Conservation (phyloP, 805 yeast species). For the Metschnikowia corniflorae region DNA sequence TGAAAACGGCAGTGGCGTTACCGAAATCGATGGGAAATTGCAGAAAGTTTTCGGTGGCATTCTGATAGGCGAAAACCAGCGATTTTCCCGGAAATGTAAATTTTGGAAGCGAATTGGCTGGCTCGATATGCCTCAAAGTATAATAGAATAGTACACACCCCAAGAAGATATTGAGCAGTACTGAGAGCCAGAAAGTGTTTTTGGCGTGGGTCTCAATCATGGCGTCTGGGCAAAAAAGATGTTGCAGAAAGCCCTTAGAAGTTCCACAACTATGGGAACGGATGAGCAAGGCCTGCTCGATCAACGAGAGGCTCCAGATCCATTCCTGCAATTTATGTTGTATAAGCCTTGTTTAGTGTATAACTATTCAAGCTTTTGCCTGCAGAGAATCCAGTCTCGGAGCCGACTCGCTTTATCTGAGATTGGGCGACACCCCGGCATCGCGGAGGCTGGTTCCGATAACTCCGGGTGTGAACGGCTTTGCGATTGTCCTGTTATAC, state of each 20-base stretch:
- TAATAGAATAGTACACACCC: not conserved
- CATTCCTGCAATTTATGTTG: no score
- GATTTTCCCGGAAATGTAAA: no score
- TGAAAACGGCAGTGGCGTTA: slow-evolving; percentile 56
- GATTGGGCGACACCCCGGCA: no score
- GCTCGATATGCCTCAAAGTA: not conserved
- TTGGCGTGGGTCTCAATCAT: no score
- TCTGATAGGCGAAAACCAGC: no score
- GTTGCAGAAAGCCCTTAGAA: no score
- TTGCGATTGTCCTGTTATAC: no score
- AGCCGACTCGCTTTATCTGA: slow-evolving; percentile 6
- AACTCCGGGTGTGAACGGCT: no score
- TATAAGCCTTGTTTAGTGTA: slow-evolving; percentile 1
- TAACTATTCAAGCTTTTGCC: not conserved
- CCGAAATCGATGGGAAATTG: slow-evolving; percentile 32
- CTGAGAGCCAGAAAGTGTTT: not conserved
- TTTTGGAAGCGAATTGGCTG: not conserved
- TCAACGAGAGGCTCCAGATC: no score
- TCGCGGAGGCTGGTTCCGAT: no score
- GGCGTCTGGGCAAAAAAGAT: no score
- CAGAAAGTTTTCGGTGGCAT: slow-evolving; percentile 3
- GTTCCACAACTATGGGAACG: not conserved
- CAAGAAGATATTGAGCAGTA: not conserved
- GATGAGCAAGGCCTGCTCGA: not conserved
- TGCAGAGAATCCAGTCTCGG: slow-evolving; percentile 2